Base-by-base conservation (phyloP, 2,329 filamentous ascomycete genomes). In the Diaporthe destruens region DNA sequence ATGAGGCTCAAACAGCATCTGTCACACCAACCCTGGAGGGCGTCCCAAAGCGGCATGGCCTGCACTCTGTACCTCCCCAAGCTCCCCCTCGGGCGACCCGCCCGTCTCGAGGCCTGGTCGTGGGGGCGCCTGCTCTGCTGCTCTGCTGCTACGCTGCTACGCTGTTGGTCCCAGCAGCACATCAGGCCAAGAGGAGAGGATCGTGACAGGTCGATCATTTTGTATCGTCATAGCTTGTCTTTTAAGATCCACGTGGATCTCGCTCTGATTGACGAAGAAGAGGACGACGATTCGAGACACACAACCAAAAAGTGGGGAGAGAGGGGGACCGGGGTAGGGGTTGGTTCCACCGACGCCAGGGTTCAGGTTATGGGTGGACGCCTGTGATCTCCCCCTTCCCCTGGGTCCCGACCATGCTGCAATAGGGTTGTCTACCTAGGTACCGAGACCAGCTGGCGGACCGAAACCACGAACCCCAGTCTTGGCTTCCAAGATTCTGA, bases 1-100 rank as follows among this genome's bases (percentile, higher is more conserved):
- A 72, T 56, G 73, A 74, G 71, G 66, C 71, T 74, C 73, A 74
- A 74, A 72, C 73, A 67, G 20, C 61, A 66, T 66, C 47, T 66
- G 61, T 66, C 61, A 66, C 61, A 66, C 61, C 20, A 39, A 29
- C 61, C n/a, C 47, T 51, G 42, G n/a, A n/a, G 25, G 1, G 29
- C 42, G 29, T 25, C 61, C 61, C 47, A 66, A 66, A 39, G 32
- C 44, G 61, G 61, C 12, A 66, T 53, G 29, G 61, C 14, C 32
- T 4, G 2, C 39, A 16, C 12, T 16, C 14, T 14, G 39, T 16
- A 12, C 12, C 47, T 25, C 29, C 9, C 36, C 6, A 36, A n/a
- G n/a, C n/a, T n/a, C n/a, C n/a, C 6, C 14, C 29, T 51, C 44
- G 51, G 44, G 59, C 59, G 29, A 65, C 12, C 59, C 59, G 29